These are phyloP conservation scores for Erodium trifolium DNA, from an alignment of 441 rosid genomes.

Conservation along the genomic window DNA sequence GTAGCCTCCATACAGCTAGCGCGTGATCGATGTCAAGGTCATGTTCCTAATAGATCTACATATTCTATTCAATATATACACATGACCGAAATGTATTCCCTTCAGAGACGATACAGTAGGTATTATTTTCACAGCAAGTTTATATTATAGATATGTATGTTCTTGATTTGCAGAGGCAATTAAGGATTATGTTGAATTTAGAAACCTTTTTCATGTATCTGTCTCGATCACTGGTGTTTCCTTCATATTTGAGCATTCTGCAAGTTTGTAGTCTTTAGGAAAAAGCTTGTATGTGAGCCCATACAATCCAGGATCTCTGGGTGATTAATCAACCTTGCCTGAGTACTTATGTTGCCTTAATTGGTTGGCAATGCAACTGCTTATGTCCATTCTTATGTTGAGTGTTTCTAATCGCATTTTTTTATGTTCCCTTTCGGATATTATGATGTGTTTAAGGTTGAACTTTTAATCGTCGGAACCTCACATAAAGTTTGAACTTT, in stretches of 20 bases:
- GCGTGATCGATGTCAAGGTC: no score
- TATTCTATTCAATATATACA: background rate
- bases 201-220: constrained; percentile 70
- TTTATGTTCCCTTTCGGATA: no score
- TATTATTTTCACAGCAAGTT: constrained; percentile 1
- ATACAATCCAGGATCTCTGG: background rate
- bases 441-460: no score
- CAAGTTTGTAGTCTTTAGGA: constrained; percentile 17
- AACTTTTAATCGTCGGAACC: no score
- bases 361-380: no score
- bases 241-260: constrained; percentile 68
- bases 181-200: constrained; percentile 62
- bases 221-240: constrained; percentile 62
- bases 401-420: no score
- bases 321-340: background rate
- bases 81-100: background rate
- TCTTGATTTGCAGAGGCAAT: constrained; percentile 58
- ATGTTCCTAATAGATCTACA: background rate
- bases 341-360: background rate
- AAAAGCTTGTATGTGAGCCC: background rate
- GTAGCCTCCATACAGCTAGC: constrained; percentile 41
- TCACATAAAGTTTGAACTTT: no score
- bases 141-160: constrained; percentile 1
- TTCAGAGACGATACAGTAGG: constrained; percentile 6
- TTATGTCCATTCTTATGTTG: no score